Evolutionary conservation across 2,329 filamentous ascomycete genomes (phyloP), one percentile per base, ranked within the genome.

Genomic region (Aspergillus proliferans): DNA sequence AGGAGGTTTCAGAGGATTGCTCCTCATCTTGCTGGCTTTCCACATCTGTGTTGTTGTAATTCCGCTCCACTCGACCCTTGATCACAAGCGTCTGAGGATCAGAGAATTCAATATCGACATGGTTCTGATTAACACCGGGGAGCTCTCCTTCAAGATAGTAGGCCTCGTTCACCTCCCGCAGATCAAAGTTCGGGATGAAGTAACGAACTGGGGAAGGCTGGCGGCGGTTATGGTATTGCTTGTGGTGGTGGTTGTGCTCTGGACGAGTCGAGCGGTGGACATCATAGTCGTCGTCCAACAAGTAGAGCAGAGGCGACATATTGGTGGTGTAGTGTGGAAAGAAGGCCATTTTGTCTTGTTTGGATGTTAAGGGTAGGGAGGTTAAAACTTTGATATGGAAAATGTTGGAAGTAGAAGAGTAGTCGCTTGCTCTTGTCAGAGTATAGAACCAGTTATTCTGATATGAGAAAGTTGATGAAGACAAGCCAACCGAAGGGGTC

Each of bases 71-170:
- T 45, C 55, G 63, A 12, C 73, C 73, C 47, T 70, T 71, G 51
- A 76, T 65, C 24, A 71, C 61, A 2, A 76, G 63, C 0, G 72
- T 76, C 24, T 71, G 63, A 7, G 69, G 58, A 47, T 76, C 73
- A 43, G 66, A 65, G 58, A 76, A 76, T 56, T 74, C 71, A 40
- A 76, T 73, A 8, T 74, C 67, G 24, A 76, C 62, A 47, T 73
- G 63, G 50, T 67, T 66, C 51, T 73, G 69, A 43, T 64, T 63
- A 30, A 72, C 62, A 12, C 73, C 73, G 3, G 73, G 71, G 0
- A 75, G 58, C 50, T 76, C 73, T 39, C 72, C 73, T 44, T 75
- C 66, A 2, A 76, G 66, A 47, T 70, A 57, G 53, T 75, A 76
- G 44, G 56, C 62, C 10, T 71, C 59, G 3, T 65, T 60, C 19